Evolutionary conservation across 176 grass and related monocot species (phyloP).

Genomic region (Eleusine coracana): DNA sequence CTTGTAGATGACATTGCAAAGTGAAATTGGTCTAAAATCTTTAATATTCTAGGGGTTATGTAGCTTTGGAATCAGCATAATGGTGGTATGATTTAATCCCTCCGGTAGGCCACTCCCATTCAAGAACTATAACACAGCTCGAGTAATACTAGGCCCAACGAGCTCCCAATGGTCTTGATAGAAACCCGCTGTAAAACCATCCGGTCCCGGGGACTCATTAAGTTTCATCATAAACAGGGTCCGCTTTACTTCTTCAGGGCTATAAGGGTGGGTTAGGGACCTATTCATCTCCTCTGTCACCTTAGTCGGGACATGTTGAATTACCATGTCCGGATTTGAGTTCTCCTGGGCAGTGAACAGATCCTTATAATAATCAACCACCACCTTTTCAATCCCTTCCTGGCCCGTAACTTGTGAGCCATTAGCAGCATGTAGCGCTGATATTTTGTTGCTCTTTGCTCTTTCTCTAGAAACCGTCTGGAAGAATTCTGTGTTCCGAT

Average conservation of each 20-base stretch:
- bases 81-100: too few relatives aligned
- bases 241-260: background rate
- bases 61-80: too few relatives aligned
- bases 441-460: background rate
- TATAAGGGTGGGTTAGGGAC: accelerated
- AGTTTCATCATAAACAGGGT: background rate
- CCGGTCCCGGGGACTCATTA: background rate
- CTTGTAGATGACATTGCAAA: too few relatives aligned
- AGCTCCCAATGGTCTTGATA: background rate
- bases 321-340: too few relatives aligned
- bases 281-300: background rate
- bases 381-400: background rate
- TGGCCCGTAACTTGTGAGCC: background rate
- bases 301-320: too few relatives aligned
- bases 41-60: too few relatives aligned
- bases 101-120: too few relatives aligned
- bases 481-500: background rate
- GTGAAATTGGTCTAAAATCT: too few relatives aligned
- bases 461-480: background rate
- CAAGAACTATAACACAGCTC: too few relatives aligned
- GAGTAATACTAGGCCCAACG: background rate
- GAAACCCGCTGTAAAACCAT: background rate
- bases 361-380: background rate
- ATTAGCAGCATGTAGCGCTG: background rate
- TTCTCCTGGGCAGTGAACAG: background rate